Conservation (phyloP, 306 rosid species). For the Pyrus bretschneideri region DNA sequence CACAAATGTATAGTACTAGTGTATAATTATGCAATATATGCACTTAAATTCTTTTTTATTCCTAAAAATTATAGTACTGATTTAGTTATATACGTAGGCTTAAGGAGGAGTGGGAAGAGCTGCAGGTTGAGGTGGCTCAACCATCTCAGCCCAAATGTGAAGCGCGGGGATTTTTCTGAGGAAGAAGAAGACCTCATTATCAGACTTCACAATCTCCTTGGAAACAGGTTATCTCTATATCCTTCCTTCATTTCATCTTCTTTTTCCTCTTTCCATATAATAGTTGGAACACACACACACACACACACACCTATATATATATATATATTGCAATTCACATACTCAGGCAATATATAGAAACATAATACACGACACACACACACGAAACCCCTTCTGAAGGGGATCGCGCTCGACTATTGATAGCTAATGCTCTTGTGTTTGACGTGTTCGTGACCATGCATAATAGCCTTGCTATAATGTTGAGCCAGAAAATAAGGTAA, state of each 20-base stretch:
- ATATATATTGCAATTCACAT: too few relatives aligned
- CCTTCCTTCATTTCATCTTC: not conserved
- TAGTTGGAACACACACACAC: too few relatives aligned
- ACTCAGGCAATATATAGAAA: not conserved
- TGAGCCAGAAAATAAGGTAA: too few relatives aligned
- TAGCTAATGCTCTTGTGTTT: too few relatives aligned
- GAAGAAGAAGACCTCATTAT: slow-evolving; percentile 30
- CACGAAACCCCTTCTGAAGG: too few relatives aligned
- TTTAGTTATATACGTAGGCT: not conserved
- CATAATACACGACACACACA: too few relatives aligned
- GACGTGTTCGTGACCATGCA: too few relatives aligned
- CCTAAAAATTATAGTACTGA: not conserved
- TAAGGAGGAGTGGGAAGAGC: slow-evolving; percentile 26
- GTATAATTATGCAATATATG: too few relatives aligned
- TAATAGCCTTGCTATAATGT: too few relatives aligned
- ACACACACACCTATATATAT: too few relatives aligned
- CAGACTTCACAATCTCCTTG: slow-evolving; percentile 31
- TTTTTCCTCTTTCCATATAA: not conserved
- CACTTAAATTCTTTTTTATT: not conserved
- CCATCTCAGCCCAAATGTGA: slow-evolving; percentile 26
- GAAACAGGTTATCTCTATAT: slow-evolving; percentile 19
- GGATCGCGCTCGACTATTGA: too few relatives aligned
- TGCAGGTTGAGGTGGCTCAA: slow-evolving; percentile 36
- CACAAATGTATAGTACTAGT: not conserved
- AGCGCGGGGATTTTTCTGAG: slow-evolving; percentile 20